Base-by-base conservation (phyloP, 495 filamentous ascomycete genomes). In the Neurospora tetrasperma region DNA sequence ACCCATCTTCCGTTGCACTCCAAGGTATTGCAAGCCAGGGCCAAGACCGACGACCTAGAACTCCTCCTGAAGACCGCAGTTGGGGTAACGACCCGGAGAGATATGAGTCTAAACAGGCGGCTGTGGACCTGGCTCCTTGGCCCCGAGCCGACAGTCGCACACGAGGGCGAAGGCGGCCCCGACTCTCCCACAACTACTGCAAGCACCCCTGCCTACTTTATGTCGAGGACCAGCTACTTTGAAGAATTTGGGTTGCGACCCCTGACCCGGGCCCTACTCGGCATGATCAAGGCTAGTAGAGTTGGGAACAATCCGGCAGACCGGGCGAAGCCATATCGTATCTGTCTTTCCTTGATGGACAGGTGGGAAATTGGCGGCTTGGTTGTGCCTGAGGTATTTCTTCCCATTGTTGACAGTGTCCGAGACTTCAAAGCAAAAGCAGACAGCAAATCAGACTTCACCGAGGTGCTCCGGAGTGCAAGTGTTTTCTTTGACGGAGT, bases 61-160 rank as follows among this genome's bases (percentile, higher is more conserved):
- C 89, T 91, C 16, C 85, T 99, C 10, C 86, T 97, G 35, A 87
- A 88, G 75, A 92, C 96, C 44, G 96, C 95, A 23, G 89, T 89
- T 8, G 90, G 92, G 0, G 94, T 99, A 48, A 93, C 97, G 3
- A 87, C 88, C 38, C 88, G 96, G 41, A 87, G 94, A 80, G 96
- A 99, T 69, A 98, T 98, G 96, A 94, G 94, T 76, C 84, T 99
- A 70, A 99, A 99, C 79, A 85, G 96, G 73, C 87, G 96, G 44
- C 84, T 99, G 43, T 99, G 96, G 95, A 86, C 92, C n/a, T 99
- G 96, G 96, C 89, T 98, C 72, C 83, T 99, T 9, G 96, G 96
- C 3, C 94, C 94, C 2, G 92, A 96, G 71, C 87, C 88, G 38
- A 74, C 86, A 2, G 71, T 74, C 4, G 83, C 80, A 44, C 84